phyloP scores from a whole-genome alignment of 202 grass and related monocot genomes.

The Zoysia matrella region DNA sequence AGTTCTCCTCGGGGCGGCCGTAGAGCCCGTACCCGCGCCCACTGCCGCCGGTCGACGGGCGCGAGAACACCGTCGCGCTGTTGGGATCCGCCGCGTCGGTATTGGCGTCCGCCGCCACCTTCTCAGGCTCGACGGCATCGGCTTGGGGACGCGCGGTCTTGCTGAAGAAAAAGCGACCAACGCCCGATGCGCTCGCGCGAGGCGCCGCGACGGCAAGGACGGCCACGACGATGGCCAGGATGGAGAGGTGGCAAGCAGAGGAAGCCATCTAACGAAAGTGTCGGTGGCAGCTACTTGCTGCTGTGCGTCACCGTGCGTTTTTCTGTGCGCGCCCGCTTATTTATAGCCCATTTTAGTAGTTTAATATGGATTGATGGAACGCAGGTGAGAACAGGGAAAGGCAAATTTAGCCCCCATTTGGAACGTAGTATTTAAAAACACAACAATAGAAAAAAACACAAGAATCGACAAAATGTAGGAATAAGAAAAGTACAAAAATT shows the following conservation, averaged over 20 bases:
- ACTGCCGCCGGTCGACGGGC: slow-evolving; percentile 34
- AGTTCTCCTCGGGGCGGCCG: no score
- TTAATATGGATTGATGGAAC: neutral
- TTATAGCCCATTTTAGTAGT: slow-evolving; percentile 37
- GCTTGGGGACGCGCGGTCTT: slow-evolving; percentile 37
- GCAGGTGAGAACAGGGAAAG: slow-evolving; percentile 11
- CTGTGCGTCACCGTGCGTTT: neutral
- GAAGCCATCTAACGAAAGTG: slow-evolving; percentile 27
- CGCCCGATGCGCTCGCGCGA: slow-evolving; percentile 40
- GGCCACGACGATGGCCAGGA: slow-evolving; percentile 2
- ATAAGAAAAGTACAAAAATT: no score
- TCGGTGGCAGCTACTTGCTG: slow-evolving; percentile 32
- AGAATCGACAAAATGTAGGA: no score
- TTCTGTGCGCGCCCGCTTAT: slow-evolving; percentile 17
- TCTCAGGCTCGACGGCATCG: neutral
- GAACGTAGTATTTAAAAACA: no score
- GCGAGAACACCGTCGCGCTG: slow-evolving; percentile 31
- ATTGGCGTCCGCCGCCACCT: no score
- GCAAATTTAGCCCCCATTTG: no score
- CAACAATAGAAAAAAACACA: no score
- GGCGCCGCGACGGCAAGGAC: slow-evolving; percentile 25
- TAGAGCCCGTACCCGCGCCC: slow-evolving; percentile 39
- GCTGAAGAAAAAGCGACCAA: slow-evolving; percentile 57
- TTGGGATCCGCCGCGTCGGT: neutral
- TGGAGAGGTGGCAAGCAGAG: slow-evolving; percentile 8